phyloP scores from a whole-genome alignment of 106 monocot genomes.

The Gastrodia elata region DNA sequence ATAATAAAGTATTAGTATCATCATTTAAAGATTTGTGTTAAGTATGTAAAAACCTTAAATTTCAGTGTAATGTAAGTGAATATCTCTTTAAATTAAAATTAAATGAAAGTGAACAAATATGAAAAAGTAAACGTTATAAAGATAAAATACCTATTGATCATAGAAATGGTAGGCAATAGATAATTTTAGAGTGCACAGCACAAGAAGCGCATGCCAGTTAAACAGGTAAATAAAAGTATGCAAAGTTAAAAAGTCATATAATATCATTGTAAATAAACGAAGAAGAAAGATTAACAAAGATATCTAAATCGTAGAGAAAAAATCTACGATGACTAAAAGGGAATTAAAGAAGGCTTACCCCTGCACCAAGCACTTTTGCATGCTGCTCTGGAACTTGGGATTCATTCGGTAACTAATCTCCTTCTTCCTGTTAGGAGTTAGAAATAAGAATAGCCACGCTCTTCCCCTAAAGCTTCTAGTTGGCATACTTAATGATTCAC shows the following conservation, averaged over 20 bases:
- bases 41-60: no score
- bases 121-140: no score
- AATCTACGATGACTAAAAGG: neutral
- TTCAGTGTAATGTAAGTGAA: no score
- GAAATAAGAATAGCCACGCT: neutral
- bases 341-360: slow-evolving; percentile 33
- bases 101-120: no score
- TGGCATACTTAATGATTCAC: neutral
- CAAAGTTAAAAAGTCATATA: neutral
- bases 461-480: neutral
- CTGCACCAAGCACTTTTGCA: slow-evolving; percentile 52
- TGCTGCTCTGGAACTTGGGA: slow-evolving; percentile 71
- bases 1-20: no score
- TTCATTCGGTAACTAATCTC: slow-evolving; percentile 77
- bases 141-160: neutral
- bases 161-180: neutral
- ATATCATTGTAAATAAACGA: neutral
- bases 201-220: neutral
- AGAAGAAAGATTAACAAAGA: neutral
- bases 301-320: neutral
- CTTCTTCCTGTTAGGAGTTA: slow-evolving; percentile 48
- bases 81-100: no score
- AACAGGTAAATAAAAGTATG: neutral
- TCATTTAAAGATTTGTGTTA: no score
- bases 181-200: neutral